These are phyloP conservation scores for Mycena olivaceomarginata DNA, from an alignment of 768 basidiomycete species.

Conservation along the genomic window DNA sequence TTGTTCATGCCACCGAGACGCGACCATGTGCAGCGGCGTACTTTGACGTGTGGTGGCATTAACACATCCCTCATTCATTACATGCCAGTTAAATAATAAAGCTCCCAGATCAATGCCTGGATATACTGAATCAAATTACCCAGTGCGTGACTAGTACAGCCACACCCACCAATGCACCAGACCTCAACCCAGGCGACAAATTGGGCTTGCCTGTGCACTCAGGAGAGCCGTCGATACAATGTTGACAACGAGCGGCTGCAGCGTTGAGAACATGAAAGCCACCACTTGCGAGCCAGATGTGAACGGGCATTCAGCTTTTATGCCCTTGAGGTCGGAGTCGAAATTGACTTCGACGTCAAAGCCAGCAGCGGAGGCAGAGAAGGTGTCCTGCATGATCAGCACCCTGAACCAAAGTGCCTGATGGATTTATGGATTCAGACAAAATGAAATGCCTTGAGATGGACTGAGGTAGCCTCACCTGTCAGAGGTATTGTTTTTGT, in stretches of 20 bases:
- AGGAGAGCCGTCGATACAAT: slow-evolving; percentile 8
- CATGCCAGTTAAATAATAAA: no score
- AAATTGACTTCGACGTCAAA: background rate
- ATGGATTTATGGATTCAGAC: no score
- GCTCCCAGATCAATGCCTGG: no score
- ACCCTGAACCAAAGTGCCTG: background rate
- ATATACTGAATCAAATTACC: background rate
- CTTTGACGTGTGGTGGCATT: no score
- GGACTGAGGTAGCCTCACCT: background rate
- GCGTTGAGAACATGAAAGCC: background rate
- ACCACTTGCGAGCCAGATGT: background rate
- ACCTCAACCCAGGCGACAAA: background rate
- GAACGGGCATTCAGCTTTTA: background rate
- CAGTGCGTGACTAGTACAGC: background rate
- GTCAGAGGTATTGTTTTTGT: background rate
- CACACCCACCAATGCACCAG: slow-evolving; percentile 1
- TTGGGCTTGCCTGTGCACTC: background rate
- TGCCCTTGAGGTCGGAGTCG: slow-evolving; percentile 1
- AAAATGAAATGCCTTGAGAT: no score
- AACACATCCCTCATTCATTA: no score
- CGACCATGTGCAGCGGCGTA: no score
- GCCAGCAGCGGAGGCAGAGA: background rate
- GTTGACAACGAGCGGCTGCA: background rate
- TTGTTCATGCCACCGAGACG: no score
- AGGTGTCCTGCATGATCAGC: background rate